phyloP scores from a whole-genome alignment of 2,329 filamentous ascomycete genomes.

The Sporothrix humicola region DNA sequence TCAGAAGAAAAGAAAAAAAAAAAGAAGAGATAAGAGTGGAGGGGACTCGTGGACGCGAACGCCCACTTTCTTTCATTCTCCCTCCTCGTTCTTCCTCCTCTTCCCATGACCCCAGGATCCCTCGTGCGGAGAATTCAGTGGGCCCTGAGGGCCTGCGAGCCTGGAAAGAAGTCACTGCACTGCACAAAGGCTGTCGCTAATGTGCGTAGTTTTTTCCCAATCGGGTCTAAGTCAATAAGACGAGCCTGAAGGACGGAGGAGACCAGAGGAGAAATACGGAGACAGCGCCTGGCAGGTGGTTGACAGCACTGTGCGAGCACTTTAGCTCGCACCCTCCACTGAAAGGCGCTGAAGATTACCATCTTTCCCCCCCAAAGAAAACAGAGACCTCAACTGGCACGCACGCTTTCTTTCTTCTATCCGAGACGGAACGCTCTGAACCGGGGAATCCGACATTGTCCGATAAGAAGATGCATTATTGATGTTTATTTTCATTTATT shows the following conservation, averaged over 20 bases:
- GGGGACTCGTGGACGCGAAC: not conserved
- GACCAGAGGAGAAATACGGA: too few species aligned
- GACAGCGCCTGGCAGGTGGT: not conserved
- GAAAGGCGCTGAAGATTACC: not conserved
- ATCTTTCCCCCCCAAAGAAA: not conserved
- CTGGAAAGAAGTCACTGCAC: not conserved
- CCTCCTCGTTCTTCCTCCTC: not conserved
- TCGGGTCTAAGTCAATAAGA: constrained; percentile 24
- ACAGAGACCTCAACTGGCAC: not conserved
- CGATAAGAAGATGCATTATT: not conserved
- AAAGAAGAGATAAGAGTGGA: not conserved
- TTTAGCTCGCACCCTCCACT: not conserved
- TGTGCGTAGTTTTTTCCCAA: constrained; percentile 15
- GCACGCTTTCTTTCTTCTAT: not conserved
- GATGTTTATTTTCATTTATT: not conserved
- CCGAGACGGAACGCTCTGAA: not conserved
- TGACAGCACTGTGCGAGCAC: not conserved
- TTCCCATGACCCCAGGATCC: constrained; percentile 2
- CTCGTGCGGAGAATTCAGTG: constrained; percentile 17
- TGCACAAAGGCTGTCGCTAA: not conserved
- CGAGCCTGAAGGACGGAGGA: not conserved
- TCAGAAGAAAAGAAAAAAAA: not conserved
- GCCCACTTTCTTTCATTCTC: not conserved
- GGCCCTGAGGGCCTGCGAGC: not conserved
- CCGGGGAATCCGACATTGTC: constrained; percentile 18